Evolutionary conservation across 1,284 basidiomycete genomes (phyloP).

Genomic region (Tremellales sp.): DNA sequence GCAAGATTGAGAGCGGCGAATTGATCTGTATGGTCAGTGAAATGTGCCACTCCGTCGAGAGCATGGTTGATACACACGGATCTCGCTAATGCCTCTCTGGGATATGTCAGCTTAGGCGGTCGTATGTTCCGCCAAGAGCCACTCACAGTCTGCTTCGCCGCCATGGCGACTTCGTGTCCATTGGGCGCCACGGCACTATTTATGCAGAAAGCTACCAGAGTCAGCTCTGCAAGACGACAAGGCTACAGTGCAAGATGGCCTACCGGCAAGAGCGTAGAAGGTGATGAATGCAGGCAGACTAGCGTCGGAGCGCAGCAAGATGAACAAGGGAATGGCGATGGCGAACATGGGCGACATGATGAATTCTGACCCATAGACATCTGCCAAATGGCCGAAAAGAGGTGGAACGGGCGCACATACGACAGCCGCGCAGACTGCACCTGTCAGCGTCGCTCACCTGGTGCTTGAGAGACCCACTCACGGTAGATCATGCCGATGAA

Average conservation of each 20-base stretch:
- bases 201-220: constrained; percentile 12
- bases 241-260: background rate
- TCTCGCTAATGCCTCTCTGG: constrained; percentile 38
- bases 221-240: background rate
- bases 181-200: constrained; percentile 22
- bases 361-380: constrained; percentile 61
- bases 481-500: constrained; percentile 66
- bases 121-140: too few species aligned
- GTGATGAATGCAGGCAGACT: constrained; percentile 58
- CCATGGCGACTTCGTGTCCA: constrained; percentile 28
- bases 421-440: constrained; percentile 59
- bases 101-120: constrained; percentile 3
- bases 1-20: constrained; percentile 44
- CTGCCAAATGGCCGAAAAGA: constrained; percentile 59
- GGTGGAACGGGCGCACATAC: constrained; percentile 61
- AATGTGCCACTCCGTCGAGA: background rate
- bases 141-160: constrained; percentile 16
- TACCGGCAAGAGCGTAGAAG: constrained; percentile 59
- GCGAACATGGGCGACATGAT: constrained; percentile 55
- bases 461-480: constrained; percentile 6
- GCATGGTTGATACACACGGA: constrained; percentile 18
- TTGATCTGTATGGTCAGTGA: constrained; percentile 19
- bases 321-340: constrained; percentile 64
- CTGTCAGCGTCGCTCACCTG: background rate
- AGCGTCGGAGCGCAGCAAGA: constrained; percentile 55